phyloP scores from a whole-genome alignment of 2,329 filamentous ascomycete species.

The Microsporum ferrugineum region DNA sequence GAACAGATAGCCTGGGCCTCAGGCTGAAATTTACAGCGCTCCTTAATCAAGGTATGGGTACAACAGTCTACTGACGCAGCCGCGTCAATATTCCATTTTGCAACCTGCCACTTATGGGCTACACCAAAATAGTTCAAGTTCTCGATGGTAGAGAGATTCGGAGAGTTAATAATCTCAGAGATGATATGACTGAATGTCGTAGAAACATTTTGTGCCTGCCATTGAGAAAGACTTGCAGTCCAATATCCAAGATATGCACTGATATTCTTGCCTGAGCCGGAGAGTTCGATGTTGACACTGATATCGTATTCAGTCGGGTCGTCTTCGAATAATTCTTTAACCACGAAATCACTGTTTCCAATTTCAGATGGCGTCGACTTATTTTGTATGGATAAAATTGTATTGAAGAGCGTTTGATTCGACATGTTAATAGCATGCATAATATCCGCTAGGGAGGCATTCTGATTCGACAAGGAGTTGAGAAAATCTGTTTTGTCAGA shows the following conservation, averaged over 20 bases:
- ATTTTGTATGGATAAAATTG: not conserved
- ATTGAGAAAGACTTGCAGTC: not conserved
- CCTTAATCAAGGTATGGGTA: constrained; percentile 16
- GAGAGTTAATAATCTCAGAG: not conserved
- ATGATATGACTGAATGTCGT: constrained; percentile 1
- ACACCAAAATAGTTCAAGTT: not conserved
- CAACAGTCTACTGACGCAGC: not conserved
- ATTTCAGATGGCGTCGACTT: not conserved
- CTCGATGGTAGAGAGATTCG: not conserved
- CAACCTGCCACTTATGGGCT: not conserved
- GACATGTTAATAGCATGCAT: not conserved
- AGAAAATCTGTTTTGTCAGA: constrained; percentile 47
- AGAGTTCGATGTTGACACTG: not conserved
- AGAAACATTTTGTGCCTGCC: constrained; percentile 1
- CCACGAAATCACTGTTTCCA: not conserved
- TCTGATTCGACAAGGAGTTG: constrained; percentile 52
- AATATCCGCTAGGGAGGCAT: constrained; percentile 40
- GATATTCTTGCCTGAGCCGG: not conserved
- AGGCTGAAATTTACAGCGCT: constrained; percentile 10
- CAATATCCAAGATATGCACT: constrained; percentile 1
- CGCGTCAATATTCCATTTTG: not conserved
- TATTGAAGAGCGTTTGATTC: not conserved
- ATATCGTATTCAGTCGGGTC: not conserved
- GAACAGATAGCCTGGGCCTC: constrained; percentile 15
- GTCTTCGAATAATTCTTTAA: not conserved